Evolutionary conservation across 129 eudicot species (phyloP).

Genomic region (Escallonia herrerae): DNA sequence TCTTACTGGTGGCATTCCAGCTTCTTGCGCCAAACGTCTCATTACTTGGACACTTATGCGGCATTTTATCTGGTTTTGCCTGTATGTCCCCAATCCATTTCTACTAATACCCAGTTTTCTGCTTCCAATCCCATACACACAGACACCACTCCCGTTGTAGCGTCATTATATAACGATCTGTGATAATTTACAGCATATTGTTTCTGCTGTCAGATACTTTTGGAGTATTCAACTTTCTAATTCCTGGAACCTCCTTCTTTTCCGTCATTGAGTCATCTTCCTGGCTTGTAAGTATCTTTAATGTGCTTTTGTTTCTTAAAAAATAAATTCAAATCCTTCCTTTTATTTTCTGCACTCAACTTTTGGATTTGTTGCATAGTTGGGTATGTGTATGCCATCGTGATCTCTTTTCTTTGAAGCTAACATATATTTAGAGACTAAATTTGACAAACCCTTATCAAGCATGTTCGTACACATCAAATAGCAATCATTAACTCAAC

Average conservation of each 20-base stretch:
- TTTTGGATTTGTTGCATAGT: background rate
- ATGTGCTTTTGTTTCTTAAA: background rate
- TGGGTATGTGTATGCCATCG: background rate
- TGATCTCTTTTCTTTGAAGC: background rate
- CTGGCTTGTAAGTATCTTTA: constrained; percentile 61
- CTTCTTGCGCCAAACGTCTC: constrained; percentile 89
- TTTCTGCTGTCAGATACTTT: constrained; percentile 55
- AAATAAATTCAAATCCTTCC: background rate
- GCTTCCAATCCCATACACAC: background rate
- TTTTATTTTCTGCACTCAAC: background rate
- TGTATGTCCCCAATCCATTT: constrained; percentile 37
- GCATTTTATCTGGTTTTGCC: constrained; percentile 96
- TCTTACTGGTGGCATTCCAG: constrained; percentile 75
- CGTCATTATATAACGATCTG: too few species aligned
- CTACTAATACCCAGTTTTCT: background rate
- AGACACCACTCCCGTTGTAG: too few species aligned
- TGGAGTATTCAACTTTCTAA: constrained; percentile 65
- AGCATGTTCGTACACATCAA: too few species aligned
- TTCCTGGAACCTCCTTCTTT: constrained; percentile 84
- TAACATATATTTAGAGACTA: too few species aligned
- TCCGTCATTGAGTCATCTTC: constrained; percentile 78
- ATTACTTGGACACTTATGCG: constrained; percentile 93
- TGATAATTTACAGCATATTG: constrained; percentile 9
- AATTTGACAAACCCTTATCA: too few species aligned
- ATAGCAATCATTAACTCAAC: too few species aligned